These are phyloP conservation scores for Arthrobotrys megalospora DNA, from an alignment of 2,329 filamentous ascomycete genomes.

Conservation along the genomic window DNA sequence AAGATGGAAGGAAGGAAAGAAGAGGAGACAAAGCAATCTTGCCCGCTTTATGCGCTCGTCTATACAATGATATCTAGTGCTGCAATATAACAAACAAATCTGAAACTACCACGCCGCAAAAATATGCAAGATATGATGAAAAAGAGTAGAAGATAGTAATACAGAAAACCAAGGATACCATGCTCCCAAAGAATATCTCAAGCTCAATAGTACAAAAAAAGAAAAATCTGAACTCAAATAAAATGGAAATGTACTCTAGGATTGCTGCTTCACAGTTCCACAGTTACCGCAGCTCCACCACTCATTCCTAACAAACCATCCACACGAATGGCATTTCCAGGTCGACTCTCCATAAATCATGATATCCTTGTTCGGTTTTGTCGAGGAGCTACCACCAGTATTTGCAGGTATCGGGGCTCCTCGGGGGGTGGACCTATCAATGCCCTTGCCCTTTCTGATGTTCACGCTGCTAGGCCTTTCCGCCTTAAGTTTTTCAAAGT, in stretches of 20 bases:
- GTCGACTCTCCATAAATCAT: constrained; percentile 53
- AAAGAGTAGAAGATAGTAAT: background rate
- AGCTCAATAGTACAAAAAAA: background rate
- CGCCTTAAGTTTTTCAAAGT: constrained; percentile 41
- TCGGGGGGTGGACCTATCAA: constrained; percentile 29
- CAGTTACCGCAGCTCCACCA: constrained; percentile 61
- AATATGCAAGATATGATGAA: background rate
- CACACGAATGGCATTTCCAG: constrained; percentile 55
- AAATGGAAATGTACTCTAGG: constrained; percentile 16
- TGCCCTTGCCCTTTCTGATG: constrained; percentile 34
- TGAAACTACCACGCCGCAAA: background rate
- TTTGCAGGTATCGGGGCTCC: background rate
- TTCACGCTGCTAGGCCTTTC: constrained; percentile 9
- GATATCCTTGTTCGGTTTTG: constrained; percentile 36
- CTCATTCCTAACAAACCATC: constrained; percentile 53
- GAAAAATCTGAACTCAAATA: no score
- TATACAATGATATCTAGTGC: constrained; percentile 8
- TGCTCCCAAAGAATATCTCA: background rate
- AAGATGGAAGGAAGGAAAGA: constrained; percentile 35
- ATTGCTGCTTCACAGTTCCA: constrained; percentile 43
- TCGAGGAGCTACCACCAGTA: background rate
- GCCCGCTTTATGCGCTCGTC: background rate
- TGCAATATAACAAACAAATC: background rate
- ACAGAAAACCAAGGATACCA: background rate
- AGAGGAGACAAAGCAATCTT: background rate